phyloP scores from a whole-genome alignment of 352 stramenopile species.

The Phytophthora europaea region DNA sequence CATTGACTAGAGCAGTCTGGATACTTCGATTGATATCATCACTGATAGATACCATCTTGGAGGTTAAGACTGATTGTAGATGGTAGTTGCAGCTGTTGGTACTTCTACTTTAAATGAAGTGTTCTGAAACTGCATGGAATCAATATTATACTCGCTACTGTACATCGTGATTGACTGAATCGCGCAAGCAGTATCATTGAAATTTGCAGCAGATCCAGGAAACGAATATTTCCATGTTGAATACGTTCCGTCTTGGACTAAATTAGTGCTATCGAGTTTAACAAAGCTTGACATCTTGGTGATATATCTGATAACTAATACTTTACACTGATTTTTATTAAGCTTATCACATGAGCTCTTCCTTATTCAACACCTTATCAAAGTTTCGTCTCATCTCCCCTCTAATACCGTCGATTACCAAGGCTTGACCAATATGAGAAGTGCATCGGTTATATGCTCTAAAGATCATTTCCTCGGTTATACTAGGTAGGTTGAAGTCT shows the following conservation, averaged over 20 bases:
- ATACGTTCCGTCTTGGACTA: conserved; percentile 8
- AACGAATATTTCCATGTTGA: conserved; percentile 7
- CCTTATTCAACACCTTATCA: too few relatives aligned
- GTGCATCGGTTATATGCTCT: not conserved
- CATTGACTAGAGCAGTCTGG: conserved; percentile 14
- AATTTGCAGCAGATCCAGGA: not conserved
- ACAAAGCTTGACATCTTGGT: not conserved
- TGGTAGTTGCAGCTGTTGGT: conserved; percentile 9
- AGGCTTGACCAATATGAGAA: too few relatives aligned
- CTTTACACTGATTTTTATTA: too few relatives aligned
- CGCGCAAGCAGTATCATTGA: not conserved
- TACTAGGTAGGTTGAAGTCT: not conserved
- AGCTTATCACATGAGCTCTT: too few relatives aligned
- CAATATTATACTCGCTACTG: conserved; percentile 17
- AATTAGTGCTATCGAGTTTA: conserved; percentile 19
- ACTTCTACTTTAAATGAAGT: conserved; percentile 18
- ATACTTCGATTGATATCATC: conserved; percentile 17
- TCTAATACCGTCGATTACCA: too few relatives aligned
- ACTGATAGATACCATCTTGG: conserved; percentile 13
- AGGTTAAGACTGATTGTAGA: conserved; percentile 6
- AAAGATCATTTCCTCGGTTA: not conserved
- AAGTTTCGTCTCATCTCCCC: too few relatives aligned
- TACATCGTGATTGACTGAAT: conserved; percentile 18
- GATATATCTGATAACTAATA: too few relatives aligned
- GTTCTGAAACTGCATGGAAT: conserved; percentile 4